Base-by-base conservation (phyloP, 768 basidiomycete genomes). In the Boletus vinaceobasis region DNA sequence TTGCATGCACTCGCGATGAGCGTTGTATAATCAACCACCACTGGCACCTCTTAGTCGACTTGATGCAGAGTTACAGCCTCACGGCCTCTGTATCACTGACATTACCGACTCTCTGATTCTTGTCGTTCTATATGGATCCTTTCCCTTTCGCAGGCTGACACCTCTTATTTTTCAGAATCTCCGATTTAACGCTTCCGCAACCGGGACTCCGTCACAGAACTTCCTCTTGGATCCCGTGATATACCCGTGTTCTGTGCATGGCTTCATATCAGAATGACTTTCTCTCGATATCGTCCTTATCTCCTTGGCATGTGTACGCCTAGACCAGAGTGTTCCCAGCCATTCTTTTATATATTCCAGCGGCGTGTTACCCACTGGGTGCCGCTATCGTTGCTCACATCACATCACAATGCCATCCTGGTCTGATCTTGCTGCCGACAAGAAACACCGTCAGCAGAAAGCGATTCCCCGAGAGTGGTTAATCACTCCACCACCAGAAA, bases 11-110 rank as follows among this genome's bases (percentile, higher is more conserved):
- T 60, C 64, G 79, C 82, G 89, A 91, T 80, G 89, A 91, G 89
- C 80, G 88, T 90, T 88, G 87, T 81, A 77, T 68, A 66, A 65
- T 73, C 86, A 82, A 79, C 79, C 77, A 73, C 66, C 50, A 80
- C 82, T 91, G 88, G 89, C 87, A 90, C 88, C 89, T 91, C 88
- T 90, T 90, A 90, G 88, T 89, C 85, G 86, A 91, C 80, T 68
- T 84, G 82, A 71, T 75, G 62, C 77, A 69, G 70, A 68, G 59
- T 53, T 60, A 36, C 60, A 40, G 67, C 66, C 62, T 64, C 58
- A 65, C 10, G 56, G 66, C 72, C 71, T 73, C 74, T 73, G 79
- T 71, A 73, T 83, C 81, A 83, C 80, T 90, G 88, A 89, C 88
- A 90, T 91, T 69, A 84, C 84, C 83, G 76, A 75, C 75, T 69